phyloP scores from a whole-genome alignment of 169 alveolate species.

The Plasmodium falciparum region DNA sequence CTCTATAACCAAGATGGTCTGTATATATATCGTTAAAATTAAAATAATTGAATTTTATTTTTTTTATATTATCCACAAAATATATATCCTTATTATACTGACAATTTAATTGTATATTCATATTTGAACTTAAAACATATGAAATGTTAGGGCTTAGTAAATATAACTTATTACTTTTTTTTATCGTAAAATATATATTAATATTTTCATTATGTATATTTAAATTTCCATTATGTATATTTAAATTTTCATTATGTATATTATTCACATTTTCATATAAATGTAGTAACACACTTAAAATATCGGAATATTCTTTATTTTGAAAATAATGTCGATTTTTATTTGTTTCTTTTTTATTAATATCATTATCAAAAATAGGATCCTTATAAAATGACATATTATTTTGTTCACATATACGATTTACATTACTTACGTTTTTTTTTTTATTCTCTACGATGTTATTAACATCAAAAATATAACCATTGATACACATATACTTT shows the following conservation, averaged over 20 bases:
- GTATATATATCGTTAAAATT: neutral
- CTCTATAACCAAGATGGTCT: no score
- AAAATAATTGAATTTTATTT: neutral
- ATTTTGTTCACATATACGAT: constrained; percentile 7
- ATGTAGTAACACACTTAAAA: neutral
- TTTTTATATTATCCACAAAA: constrained; percentile 23
- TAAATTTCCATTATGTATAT: neutral
- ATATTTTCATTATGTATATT: constrained; percentile 15
- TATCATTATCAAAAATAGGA: no score
- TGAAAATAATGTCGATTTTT: no score
- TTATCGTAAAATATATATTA: neutral
- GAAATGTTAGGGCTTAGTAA: neutral
- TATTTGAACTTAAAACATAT: constrained; percentile 36
- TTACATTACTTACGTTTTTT: neutral
- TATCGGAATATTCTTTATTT: neutral
- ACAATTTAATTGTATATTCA: constrained; percentile 1
- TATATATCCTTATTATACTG: constrained; percentile 15
- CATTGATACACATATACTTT: constrained; percentile 30
- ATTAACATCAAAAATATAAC: constrained; percentile 16
- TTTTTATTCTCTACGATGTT: neutral
- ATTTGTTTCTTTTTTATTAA: no score
- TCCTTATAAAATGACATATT: no score
- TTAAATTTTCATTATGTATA: constrained; percentile 2
- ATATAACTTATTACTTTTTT: constrained; percentile 13
- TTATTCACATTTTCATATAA: constrained; percentile 8